These are phyloP conservation scores for Aspergillus sp. DNA, from an alignment of 2,329 filamentous ascomycete species.

Conservation along the genomic window DNA sequence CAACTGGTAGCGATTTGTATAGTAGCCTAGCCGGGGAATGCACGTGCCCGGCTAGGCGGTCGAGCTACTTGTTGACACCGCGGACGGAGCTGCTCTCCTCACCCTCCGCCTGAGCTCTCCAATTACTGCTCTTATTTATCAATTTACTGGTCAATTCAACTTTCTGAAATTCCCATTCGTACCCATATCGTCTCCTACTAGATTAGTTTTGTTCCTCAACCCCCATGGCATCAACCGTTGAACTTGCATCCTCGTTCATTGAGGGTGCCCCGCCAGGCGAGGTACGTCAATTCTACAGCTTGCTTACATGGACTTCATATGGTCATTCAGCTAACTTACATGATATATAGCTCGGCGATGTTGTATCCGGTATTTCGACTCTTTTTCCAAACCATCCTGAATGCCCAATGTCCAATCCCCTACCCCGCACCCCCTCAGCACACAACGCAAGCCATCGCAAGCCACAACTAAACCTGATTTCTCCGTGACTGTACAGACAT, in stretches of 20 bases:
- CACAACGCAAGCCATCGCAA: conserved; percentile 13
- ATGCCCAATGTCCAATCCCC: not conserved
- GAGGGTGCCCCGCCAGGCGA: conserved; percentile 94
- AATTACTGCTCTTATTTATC: not conserved
- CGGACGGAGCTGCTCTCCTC: conserved; percentile 9
- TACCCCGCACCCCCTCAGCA: conserved; percentile 9
- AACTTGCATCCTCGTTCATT: conserved; percentile 79
- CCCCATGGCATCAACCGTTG: conserved; percentile 49
- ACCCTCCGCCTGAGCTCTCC: conserved; percentile 3
- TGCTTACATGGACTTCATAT: not conserved
- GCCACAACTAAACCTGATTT: conserved; percentile 15
- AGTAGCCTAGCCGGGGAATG: not conserved
- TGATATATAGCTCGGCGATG: conserved; percentile 72
- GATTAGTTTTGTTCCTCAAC: not conserved
- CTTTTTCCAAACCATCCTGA: not conserved
- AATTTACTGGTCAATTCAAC: not conserved
- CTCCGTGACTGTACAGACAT: conserved; percentile 63
- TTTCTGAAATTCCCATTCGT: not conserved
- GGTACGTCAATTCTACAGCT: conserved; percentile 53
- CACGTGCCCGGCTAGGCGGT: conserved; percentile 26
- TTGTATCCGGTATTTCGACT: conserved; percentile 69
- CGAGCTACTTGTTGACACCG: conserved; percentile 22
- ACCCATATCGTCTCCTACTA: not conserved
- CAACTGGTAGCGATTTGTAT: no score
- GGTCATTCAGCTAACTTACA: conserved; percentile 14